These are phyloP conservation scores for Jaapia argillacea DNA, from an alignment of 768 basidiomycete species.

Conservation along the genomic window DNA sequence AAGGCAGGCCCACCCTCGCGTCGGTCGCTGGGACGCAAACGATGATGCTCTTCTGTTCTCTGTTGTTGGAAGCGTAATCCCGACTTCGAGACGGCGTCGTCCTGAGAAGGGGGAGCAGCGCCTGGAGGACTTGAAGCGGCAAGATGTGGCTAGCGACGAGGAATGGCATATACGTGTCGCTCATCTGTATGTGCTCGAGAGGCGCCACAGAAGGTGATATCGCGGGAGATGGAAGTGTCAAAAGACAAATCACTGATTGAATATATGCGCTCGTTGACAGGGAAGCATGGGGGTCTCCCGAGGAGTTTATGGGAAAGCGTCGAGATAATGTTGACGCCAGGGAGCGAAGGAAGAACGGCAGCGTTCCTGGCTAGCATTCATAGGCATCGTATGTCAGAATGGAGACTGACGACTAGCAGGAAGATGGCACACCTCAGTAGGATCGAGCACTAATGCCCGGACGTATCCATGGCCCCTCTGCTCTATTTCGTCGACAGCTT, in stretches of 20 bases:
- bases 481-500: constrained; percentile 58
- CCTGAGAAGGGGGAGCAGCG: constrained; percentile 68
- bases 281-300: constrained; percentile 74
- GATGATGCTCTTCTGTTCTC: constrained; percentile 39
- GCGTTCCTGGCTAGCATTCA: constrained; percentile 67
- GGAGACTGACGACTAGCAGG: not conserved
- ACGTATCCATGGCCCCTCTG: constrained; percentile 62
- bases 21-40: constrained; percentile 69
- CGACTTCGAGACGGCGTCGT: constrained; percentile 45
- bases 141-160: constrained; percentile 67
- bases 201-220: constrained; percentile 38
- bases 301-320: constrained; percentile 66
- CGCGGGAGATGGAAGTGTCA: constrained; percentile 39
- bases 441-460: constrained; percentile 74
- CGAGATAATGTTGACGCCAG: constrained; percentile 71
- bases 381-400: constrained; percentile 1
- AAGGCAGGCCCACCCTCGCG: constrained; percentile 68
- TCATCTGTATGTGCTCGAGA: constrained; percentile 60
- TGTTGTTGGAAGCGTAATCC: constrained; percentile 37
- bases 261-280: constrained; percentile 60
- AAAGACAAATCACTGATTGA: constrained; percentile 69
- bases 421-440: constrained; percentile 48
- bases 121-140: constrained; percentile 69
- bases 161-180: constrained; percentile 56
- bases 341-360: constrained; percentile 73